These are phyloP conservation scores for Sergeia podlipaevii DNA, from an alignment of 208 protist genomes.

Conservation along the genomic window DNA sequence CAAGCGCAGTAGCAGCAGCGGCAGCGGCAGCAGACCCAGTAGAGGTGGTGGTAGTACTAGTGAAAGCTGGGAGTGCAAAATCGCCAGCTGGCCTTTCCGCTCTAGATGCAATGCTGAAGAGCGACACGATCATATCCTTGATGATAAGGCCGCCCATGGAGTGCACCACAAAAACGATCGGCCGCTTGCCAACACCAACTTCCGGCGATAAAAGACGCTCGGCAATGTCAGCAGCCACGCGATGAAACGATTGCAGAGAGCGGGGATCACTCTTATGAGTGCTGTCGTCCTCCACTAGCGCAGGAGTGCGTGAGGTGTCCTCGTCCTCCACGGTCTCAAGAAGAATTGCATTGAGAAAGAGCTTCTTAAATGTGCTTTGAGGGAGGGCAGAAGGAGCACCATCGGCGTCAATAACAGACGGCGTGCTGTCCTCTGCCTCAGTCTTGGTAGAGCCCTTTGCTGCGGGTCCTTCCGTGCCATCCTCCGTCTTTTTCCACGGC, in stretches of 20 bases:
- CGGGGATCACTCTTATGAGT: too few species aligned
- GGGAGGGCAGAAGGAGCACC: not conserved
- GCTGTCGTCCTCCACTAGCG: not conserved
- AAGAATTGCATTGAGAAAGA: constrained; percentile 3
- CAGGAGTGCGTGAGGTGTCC: not conserved
- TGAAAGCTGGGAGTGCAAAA: too few species aligned
- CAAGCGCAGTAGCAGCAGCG: too few species aligned
- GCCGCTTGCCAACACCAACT: constrained; percentile 39
- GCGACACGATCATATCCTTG: constrained; percentile 53
- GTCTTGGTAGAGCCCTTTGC: too few species aligned
- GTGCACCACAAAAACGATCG: constrained; percentile 61
- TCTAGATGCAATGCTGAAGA: too few species aligned
- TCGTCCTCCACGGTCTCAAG: constrained; percentile 3
- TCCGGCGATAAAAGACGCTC: constrained; percentile 26
- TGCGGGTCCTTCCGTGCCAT: not conserved
- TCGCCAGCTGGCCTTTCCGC: too few species aligned
- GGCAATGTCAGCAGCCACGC: constrained; percentile 42
- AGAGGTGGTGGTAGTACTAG: too few species aligned
- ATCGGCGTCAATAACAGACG: not conserved
- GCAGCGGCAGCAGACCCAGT: too few species aligned
- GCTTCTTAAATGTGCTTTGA: not conserved
- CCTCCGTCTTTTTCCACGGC: constrained; percentile 2
- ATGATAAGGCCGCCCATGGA: constrained; percentile 65
- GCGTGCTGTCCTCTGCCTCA: too few species aligned
- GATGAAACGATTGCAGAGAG: constrained; percentile 29